phyloP scores from a whole-genome alignment of 2,329 filamentous ascomycete species.

The Dothideomycetes sp. region DNA sequence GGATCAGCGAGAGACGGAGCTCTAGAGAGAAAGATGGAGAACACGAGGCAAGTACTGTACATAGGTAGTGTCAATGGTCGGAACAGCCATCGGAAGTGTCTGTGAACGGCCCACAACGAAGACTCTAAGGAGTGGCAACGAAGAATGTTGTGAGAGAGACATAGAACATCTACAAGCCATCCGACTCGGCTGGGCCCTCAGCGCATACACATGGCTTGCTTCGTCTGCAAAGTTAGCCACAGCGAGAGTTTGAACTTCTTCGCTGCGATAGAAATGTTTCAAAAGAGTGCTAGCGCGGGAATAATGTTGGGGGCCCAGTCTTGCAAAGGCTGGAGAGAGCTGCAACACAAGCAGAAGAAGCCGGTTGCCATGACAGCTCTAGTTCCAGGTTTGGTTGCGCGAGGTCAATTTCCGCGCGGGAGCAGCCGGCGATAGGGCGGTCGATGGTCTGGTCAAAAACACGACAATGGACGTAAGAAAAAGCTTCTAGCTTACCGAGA shows the following conservation, averaged over 20 bases:
- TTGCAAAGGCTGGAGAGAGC: constrained; percentile 11
- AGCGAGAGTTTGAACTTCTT: constrained; percentile 12
- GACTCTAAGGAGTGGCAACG: constrained; percentile 4
- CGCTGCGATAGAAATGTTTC: constrained; percentile 12
- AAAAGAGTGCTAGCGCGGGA: constrained; percentile 9
- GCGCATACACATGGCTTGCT: constrained; percentile 10
- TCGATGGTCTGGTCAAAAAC: not conserved
- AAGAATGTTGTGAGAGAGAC: constrained; percentile 11
- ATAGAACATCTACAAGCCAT: not conserved
- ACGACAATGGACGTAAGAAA: constrained; percentile 4
- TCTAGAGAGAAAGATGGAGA: not conserved
- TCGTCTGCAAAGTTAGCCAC: too few species aligned
- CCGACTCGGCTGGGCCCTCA: constrained; percentile 8
- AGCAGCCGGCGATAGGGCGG: constrained; percentile 10
- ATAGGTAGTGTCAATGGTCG: not conserved
- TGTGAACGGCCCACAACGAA: constrained; percentile 7
- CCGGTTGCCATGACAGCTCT: constrained; percentile 12
- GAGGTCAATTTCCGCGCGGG: constrained; percentile 12
- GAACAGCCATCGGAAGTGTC: constrained; percentile 8
- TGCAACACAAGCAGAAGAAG: constrained; percentile 6
- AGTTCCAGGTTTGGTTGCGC: constrained; percentile 4
- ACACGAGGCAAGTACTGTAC: not conserved
- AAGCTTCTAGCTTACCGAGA: constrained; percentile 8
- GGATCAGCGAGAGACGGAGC: constrained; percentile 2
- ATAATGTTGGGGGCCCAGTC: constrained; percentile 15